These are phyloP conservation scores for Breynia disticha DNA, from an alignment of 441 rosid species.

Conservation along the genomic window DNA sequence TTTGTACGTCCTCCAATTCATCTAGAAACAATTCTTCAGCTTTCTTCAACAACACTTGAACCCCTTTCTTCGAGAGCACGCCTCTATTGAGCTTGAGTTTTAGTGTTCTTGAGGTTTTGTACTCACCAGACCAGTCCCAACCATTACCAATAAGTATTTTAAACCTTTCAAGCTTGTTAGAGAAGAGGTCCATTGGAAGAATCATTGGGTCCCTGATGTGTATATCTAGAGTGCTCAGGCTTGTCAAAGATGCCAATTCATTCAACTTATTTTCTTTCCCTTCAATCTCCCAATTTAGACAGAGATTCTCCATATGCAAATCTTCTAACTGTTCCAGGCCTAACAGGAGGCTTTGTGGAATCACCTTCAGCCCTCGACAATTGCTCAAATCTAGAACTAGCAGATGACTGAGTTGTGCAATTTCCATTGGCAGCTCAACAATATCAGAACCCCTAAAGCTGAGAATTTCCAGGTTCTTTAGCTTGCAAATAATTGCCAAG, in stretches of 20 bases:
- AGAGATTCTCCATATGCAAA: slow-evolving; percentile 5
- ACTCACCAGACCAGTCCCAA: background rate
- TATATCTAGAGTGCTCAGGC: slow-evolving; percentile 9
- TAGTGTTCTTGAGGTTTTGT: background rate
- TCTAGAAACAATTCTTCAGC: slow-evolving; percentile 8
- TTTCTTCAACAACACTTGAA: slow-evolving; percentile 1
- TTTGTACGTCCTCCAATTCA: background rate
- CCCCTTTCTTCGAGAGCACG: background rate
- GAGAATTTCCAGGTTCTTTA: slow-evolving; percentile 19
- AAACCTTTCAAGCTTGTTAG: background rate
- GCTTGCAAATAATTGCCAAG: slow-evolving; percentile 2
- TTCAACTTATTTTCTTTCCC: background rate
- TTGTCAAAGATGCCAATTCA: background rate
- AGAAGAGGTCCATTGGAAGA: slow-evolving; percentile 11
- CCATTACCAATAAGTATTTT: slow-evolving; percentile 1
- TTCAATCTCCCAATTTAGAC: slow-evolving; percentile 6
- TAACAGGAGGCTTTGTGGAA: slow-evolving; percentile 10
- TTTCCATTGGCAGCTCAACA: slow-evolving; percentile 8
- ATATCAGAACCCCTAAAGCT: fast-evolving
- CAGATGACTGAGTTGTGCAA: slow-evolving; percentile 5
- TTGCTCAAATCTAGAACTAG: slow-evolving; percentile 7
- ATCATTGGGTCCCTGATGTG: slow-evolving; percentile 2
- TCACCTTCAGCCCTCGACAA: slow-evolving; percentile 1
- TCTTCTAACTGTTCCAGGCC: slow-evolving; percentile 7
- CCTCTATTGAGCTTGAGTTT: slow-evolving; percentile 10